Evolutionary conservation across 495 filamentous ascomycete genomes (phyloP).

Genomic region (Daldinia loculata): DNA sequence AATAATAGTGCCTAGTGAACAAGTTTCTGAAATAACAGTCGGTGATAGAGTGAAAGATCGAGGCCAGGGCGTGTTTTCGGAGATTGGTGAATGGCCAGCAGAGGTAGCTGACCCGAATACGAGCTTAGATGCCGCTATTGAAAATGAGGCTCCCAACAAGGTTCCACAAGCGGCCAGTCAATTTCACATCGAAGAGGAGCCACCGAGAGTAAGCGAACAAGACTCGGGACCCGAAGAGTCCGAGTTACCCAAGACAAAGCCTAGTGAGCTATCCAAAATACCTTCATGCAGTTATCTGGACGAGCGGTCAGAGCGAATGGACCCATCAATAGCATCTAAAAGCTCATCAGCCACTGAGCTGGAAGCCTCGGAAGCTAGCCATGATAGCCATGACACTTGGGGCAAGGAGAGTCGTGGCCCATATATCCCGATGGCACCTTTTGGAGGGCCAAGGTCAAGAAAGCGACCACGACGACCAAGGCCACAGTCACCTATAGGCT

Average conservation of each 20-base stretch:
- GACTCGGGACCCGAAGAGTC: background rate
- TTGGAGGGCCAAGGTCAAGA: conserved; percentile 20
- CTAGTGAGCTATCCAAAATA: background rate
- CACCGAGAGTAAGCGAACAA: background rate
- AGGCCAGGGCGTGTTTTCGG: background rate
- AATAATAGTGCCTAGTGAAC: background rate
- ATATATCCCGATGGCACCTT: conserved; percentile 15
- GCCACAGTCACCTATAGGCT: conserved; percentile 17
- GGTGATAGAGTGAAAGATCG: background rate
- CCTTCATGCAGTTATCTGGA: background rate
- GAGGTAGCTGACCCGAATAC: background rate
- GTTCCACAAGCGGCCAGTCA: background rate
- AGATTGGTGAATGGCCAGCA: conserved; percentile 4
- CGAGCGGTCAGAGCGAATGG: conserved; percentile 10
- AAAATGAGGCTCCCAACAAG: background rate
- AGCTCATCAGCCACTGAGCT: background rate
- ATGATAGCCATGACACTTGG: background rate
- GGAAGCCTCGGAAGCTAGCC: conserved; percentile 1
- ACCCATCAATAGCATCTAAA: conserved; percentile 1
- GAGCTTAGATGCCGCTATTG: background rate
- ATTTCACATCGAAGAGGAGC: background rate
- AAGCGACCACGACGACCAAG: conserved; percentile 26
- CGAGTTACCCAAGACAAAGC: background rate
- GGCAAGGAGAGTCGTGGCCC: conserved; percentile 6
- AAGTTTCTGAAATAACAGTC: background rate